Evolutionary conservation across 768 basidiomycete genomes (phyloP).

Genomic region (Fomitopsis pulvina): DNA sequence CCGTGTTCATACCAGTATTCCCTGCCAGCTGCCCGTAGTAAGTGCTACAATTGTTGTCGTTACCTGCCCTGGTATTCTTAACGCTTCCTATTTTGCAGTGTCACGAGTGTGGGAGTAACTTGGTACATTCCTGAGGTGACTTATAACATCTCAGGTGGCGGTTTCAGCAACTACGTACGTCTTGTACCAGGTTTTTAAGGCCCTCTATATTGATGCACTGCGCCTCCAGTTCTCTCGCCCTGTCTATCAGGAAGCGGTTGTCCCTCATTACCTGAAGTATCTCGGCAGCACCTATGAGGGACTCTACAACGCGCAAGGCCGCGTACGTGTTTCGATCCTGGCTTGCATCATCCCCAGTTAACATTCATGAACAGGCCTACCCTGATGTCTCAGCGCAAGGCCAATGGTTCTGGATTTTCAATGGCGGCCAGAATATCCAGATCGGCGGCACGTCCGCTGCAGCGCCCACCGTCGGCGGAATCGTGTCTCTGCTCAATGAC

Average conservation of each 20-base stretch:
- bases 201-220: too few relatives aligned
- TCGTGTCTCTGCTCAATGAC: conserved; percentile 51
- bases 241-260: conserved; percentile 25
- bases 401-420: conserved; percentile 40
- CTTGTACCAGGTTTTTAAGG: conserved; percentile 19
- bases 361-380: conserved; percentile 33
- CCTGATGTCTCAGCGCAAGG: conserved; percentile 67
- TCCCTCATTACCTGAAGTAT: conserved; percentile 30
- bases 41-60: conserved; percentile 11
- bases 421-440: conserved; percentile 28
- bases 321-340: conserved; percentile 6
- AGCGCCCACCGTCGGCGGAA: conserved; percentile 55
- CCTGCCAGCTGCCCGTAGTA: conserved; percentile 46
- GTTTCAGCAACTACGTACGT: conserved; percentile 64
- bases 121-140: conserved; percentile 50
- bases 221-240: not conserved
- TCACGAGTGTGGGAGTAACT: conserved; percentile 70
- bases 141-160: conserved; percentile 60
- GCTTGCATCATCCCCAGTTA: not conserved
- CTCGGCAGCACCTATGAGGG: conserved; percentile 45
- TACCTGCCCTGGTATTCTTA: not conserved
- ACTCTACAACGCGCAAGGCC: conserved; percentile 50
- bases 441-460: conserved; percentile 63
- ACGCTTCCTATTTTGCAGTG: conserved; percentile 29
- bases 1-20: conserved; percentile 47